A percentile compares a stretch with the other conserved stretches of the same genome.
Evolutionary conservation across 169 alveolate species (phyloP).

Genomic region (Amoebophrya sp.): DNA sequence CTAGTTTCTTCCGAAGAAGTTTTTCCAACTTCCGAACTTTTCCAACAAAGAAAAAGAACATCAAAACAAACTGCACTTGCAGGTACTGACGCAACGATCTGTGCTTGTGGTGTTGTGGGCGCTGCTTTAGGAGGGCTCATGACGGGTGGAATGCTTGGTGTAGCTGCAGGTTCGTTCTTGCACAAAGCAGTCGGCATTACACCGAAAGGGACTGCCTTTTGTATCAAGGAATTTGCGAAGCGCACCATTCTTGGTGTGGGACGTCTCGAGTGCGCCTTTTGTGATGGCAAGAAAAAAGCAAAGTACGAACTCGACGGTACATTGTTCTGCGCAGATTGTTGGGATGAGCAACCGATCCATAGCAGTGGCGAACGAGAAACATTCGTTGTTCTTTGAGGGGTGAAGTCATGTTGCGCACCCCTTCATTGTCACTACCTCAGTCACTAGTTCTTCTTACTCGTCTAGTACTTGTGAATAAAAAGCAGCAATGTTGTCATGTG

Average conservation of each 20-base stretch:
- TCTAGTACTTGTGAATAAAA: too few species aligned
- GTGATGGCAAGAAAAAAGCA: not conserved
- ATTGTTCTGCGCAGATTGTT: not conserved
- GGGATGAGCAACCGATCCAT: too few species aligned
- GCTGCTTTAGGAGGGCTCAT: not conserved
- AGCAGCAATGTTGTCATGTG: too few species aligned
- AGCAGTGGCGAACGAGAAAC: too few species aligned
- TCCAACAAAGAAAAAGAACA: too few species aligned
- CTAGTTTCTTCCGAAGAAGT: too few species aligned
- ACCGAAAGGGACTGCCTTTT: not conserved
- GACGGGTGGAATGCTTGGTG: not conserved
- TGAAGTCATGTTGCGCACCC: too few species aligned
- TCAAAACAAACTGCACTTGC: too few species aligned
- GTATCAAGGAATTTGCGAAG: conserved; percentile 13
- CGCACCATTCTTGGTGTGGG: not conserved
- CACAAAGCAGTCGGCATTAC: conserved; percentile 10
- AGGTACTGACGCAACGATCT: not conserved
- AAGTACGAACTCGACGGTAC: not conserved
- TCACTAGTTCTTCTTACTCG: too few species aligned
- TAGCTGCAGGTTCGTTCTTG: not conserved
- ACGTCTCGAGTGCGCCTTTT: not conserved
- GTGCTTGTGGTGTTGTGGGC: not conserved
- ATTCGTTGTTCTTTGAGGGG: too few species aligned
- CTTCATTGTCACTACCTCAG: too few species aligned
- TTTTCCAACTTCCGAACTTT: too few species aligned